A percentile compares a stretch with the other conserved stretches of the same genome.
Conservation (phyloP, 305 asterid species). For the Solanum chacoense region DNA sequence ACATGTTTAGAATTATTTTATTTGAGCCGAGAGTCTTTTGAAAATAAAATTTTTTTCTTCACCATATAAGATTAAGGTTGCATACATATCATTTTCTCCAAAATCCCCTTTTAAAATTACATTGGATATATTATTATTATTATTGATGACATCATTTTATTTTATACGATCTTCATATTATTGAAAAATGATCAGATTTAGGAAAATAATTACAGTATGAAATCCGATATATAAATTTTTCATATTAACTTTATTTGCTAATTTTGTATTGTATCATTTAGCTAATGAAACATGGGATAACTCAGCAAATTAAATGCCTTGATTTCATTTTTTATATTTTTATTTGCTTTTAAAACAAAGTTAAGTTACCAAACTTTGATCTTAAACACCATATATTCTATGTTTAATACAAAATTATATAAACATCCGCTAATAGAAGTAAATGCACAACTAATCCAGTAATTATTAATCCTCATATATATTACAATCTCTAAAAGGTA, state of each 20-base stretch:
- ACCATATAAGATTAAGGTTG: background rate
- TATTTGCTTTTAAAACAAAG: background rate
- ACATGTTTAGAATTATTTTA: background rate
- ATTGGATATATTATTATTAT: background rate
- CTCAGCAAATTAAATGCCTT: background rate
- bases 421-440: background rate
- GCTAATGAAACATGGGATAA: background rate
- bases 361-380: background rate
- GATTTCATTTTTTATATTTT: background rate
- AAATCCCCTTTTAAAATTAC: background rate
- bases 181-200: background rate
- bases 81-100: fast-evolving
- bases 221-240: no score
- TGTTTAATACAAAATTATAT: background rate
- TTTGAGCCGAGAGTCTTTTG: background rate
- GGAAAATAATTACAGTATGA: background rate
- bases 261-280: background rate
- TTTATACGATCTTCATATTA: background rate
- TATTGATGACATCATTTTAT: background rate
- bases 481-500: background rate
- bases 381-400: background rate
- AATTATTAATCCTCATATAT: background rate
- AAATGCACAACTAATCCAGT: background rate
- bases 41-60: background rate
- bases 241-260: background rate